Conservation (phyloP, 148 eudicot species). For the Arctostaphylos glauca region DNA sequence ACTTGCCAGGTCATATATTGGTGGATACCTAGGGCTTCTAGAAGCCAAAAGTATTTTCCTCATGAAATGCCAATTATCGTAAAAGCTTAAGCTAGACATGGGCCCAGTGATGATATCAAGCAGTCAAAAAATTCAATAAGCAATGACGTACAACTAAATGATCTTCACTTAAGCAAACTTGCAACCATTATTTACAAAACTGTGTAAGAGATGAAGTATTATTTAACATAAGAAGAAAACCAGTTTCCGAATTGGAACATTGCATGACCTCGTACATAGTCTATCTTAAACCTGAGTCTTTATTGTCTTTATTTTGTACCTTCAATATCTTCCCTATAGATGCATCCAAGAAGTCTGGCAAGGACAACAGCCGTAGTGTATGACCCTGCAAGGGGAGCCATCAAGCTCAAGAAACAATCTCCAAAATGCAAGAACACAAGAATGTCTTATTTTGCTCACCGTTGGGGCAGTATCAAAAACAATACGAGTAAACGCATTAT, state of each 20-base stretch:
- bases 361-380: conserved; percentile 80
- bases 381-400: conserved; percentile 62
- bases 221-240: not conserved
- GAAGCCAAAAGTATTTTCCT: not conserved
- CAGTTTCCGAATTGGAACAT: not conserved
- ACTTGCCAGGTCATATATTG: not conserved
- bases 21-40: not conserved
- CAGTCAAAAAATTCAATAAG: too few relatives aligned
- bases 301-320: conserved; percentile 34
- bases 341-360: conserved; percentile 95
- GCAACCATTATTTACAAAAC: not conserved
- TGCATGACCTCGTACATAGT: not conserved
- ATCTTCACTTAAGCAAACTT: not conserved
- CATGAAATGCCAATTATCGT: not conserved
- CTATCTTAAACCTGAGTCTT: not conserved
- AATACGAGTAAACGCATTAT: conserved; percentile 80
- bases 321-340: conserved; percentile 90
- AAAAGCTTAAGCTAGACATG: not conserved
- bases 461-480: conserved; percentile 97
- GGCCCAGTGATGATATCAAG: not conserved
- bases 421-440: not conserved
- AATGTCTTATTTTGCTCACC: conserved; percentile 38
- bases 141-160: not conserved
- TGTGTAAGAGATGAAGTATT: not conserved
- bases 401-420: conserved; percentile 4